Evolutionary conservation across 1,139 yeast genomes (phyloP).

Genomic region (Yamadazyma kanchanaburiensis): DNA sequence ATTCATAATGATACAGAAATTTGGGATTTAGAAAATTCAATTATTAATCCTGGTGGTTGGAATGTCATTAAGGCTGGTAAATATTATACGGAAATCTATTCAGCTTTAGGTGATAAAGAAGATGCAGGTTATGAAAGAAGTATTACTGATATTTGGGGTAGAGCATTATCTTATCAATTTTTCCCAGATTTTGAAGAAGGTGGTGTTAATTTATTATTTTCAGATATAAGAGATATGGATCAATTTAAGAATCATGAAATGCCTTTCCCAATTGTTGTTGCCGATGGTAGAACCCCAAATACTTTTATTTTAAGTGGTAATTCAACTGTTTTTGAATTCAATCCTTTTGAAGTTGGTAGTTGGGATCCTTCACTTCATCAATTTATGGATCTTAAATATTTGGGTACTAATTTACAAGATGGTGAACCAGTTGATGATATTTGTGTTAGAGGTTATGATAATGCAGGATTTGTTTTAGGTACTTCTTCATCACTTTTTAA

Average conservation of each 20-base stretch:
- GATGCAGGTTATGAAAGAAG: constrained; percentile 77
- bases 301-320: constrained; percentile 53
- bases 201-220: constrained; percentile 66
- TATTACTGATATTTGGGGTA: constrained; percentile 93
- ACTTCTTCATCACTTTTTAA: constrained; percentile 82
- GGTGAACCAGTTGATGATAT: constrained; percentile 46
- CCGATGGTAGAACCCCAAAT: constrained; percentile 78
- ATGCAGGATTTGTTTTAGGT: constrained; percentile 81
- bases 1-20: constrained; percentile 44
- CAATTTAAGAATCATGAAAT: constrained; percentile 57
- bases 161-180: constrained; percentile 76
- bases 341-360: constrained; percentile 82
- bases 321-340: constrained; percentile 75
- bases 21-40: constrained; percentile 69
- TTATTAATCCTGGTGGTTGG: constrained; percentile 68
- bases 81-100: constrained; percentile 53
- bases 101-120: constrained; percentile 56
- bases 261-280: constrained; percentile 82
- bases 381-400: constrained; percentile 65
- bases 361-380: constrained; percentile 78
- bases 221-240: constrained; percentile 51
- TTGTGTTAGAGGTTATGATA: constrained; percentile 73
- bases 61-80: constrained; percentile 54
- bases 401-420: constrained; percentile 64
- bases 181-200: constrained; percentile 54